Evolutionary conservation across 345 rosid species (phyloP), one percentile per base, ranked within the genome.

Genomic region (Crucihimalaya himalaica): DNA sequence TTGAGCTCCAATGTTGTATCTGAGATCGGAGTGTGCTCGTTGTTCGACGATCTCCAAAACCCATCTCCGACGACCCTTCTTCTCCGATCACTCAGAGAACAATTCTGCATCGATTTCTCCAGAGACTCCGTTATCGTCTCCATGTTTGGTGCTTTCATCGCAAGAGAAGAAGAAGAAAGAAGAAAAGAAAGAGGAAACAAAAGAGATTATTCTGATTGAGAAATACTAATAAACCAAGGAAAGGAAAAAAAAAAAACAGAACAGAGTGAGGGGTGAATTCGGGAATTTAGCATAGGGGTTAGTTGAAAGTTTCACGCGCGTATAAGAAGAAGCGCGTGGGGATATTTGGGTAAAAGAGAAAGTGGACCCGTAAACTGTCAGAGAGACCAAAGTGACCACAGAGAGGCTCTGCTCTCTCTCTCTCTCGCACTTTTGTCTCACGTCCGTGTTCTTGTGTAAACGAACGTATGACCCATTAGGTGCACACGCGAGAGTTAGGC

Each of bases 1-100:
- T 95, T 89, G 79, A 95, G 93, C 84, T 95, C 97, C 72, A 95
- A 79, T 59, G 88, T 70, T 53, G 86, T 56, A 52, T 89, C 95
- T 32, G 80, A 65, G 66, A 43, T 70, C 57, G 61, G 86, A 54
- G 54, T 72, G 35, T 80, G 80, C 51, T 78, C 70, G 32, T 66
- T 43, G 27, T 9, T 71, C 10, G 94, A 84, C 46, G 76, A 63
- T 63, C 79, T 75, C 6, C 35, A 72, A 12, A 71, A 63, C 13
- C 70, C 55, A 20, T 80, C 64, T 32, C 61, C 72, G 48, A 48
- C 53, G 59, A 62, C 58, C 29, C 79, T 75, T 32, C 72, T 75
- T 66, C 60, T 79, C 65, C 75, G 88, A 72, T 78, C 76, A 66
- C 9, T 58, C 11, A 95, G 78, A 16, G 97, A 89, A 66, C 81